Conservation (phyloP, 208 protist species). For the Trichomonas gallinae region DNA sequence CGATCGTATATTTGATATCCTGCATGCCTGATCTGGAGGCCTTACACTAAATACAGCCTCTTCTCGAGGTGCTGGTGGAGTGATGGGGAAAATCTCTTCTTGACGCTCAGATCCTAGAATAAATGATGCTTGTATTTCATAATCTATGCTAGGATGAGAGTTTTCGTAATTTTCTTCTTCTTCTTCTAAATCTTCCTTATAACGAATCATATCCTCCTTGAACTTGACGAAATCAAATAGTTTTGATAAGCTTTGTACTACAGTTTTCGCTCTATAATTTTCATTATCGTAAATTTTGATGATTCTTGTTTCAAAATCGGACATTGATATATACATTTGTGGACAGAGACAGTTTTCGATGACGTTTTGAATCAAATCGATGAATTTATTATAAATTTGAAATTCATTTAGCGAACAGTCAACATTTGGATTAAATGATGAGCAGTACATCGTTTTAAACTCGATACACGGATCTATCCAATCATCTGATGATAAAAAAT, state of each 20-base stretch:
- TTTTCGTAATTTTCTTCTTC: not conserved
- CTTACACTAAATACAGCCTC: not conserved
- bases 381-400: not conserved
- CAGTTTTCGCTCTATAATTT: not conserved
- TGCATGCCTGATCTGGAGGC: not conserved
- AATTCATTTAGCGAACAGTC: not conserved
- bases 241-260: not conserved
- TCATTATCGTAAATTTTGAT: not conserved
- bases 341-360: not conserved
- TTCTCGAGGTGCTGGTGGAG: not conserved
- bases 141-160: not conserved
- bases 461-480: not conserved
- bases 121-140: not conserved
- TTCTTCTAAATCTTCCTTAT: not conserved
- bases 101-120: not conserved
- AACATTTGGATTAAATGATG: not conserved
- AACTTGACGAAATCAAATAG: not conserved
- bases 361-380: not conserved
- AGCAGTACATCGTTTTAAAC: not conserved
- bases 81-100: not conserved
- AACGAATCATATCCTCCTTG: not conserved
- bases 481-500: not conserved
- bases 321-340: not conserved
- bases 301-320: not conserved
- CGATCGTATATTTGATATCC: not conserved